Evolutionary conservation across 108 stramenopile genomes (phyloP).

Genomic region (Discostella pseudostelligera): DNA sequence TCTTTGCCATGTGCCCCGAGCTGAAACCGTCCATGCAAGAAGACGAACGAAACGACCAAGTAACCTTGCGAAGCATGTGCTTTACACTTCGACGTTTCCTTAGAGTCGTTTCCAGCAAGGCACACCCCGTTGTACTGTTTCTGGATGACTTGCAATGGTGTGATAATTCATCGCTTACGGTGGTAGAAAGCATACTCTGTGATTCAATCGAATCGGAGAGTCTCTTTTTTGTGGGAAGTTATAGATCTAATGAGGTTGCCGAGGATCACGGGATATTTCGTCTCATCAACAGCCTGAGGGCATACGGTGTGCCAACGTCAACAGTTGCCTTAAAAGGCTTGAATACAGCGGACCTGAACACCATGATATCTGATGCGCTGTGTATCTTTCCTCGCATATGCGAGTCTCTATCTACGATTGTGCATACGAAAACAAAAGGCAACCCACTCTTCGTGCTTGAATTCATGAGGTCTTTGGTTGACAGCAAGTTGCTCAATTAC

Average conservation of each 20-base stretch:
- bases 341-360: conserved; percentile 17
- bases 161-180: conserved; percentile 21
- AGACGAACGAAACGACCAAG: not conserved
- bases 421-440: conserved; percentile 35
- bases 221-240: conserved; percentile 43
- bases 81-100: conserved; percentile 40
- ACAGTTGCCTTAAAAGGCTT: conserved; percentile 23
- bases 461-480: conserved; percentile 31
- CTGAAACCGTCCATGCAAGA: not conserved
- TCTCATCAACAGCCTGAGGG: conserved; percentile 12
- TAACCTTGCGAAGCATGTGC: conserved; percentile 38
- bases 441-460: conserved; percentile 36
- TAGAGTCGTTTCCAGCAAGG: conserved; percentile 27
- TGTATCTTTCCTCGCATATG: conserved; percentile 29
- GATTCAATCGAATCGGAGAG: conserved; percentile 18
- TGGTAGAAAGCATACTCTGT: conserved; percentile 37
- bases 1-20: conserved; percentile 11
- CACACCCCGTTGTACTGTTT: conserved; percentile 32
- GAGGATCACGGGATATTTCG: conserved; percentile 30
- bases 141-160: conserved; percentile 47
- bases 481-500: conserved; percentile 17
- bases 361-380: conserved; percentile 39
- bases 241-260: conserved; percentile 37
- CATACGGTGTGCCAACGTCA: conserved; percentile 8
- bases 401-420: conserved; percentile 15